Percentiles rank a stretch among this genome's conserved stretches.
phyloP scores from a whole-genome alignment of 345 rosid genomes.

The Salix suchowensis region DNA sequence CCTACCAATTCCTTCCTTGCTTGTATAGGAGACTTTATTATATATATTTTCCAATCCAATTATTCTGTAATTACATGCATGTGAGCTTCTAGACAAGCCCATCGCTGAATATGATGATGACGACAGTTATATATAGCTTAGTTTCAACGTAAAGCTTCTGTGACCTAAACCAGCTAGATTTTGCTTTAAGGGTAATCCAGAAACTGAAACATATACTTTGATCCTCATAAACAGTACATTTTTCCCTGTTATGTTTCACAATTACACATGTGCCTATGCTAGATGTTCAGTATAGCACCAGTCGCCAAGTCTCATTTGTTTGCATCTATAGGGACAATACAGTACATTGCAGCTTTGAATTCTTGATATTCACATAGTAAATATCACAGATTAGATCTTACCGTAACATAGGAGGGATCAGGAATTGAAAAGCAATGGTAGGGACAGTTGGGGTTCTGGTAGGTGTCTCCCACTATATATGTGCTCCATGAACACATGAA shows the following conservation, averaged over 20 bases:
- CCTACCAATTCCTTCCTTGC: background rate
- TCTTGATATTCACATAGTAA: slow-evolving; percentile 3
- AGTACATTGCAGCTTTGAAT: background rate
- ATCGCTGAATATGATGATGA: slow-evolving; percentile 14
- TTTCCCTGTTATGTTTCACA: slow-evolving; percentile 6
- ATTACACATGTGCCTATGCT: background rate
- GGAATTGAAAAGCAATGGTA: background rate
- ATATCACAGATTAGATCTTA: background rate
- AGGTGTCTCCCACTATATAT: slow-evolving; percentile 10
- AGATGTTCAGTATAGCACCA: background rate
- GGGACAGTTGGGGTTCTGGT: background rate
- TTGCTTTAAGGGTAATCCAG: slow-evolving; percentile 42
- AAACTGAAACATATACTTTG: background rate
- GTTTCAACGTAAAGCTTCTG: slow-evolving; percentile 63
- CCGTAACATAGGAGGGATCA: background rate
- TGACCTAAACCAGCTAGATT: slow-evolving; percentile 25
- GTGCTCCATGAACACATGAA: background rate
- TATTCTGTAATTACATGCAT: background rate
- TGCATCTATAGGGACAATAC: background rate
- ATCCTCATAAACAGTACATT: background rate
- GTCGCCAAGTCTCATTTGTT: background rate
- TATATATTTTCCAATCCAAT: too few species aligned
- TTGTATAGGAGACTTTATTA: background rate
- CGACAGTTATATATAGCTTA: slow-evolving; percentile 36
- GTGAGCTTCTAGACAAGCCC: slow-evolving; percentile 7